Percentiles rank a stretch among this genome's conserved stretches.
Evolutionary conservation across 306 rosid species (phyloP).

Genomic region (Alnus rubra): DNA sequence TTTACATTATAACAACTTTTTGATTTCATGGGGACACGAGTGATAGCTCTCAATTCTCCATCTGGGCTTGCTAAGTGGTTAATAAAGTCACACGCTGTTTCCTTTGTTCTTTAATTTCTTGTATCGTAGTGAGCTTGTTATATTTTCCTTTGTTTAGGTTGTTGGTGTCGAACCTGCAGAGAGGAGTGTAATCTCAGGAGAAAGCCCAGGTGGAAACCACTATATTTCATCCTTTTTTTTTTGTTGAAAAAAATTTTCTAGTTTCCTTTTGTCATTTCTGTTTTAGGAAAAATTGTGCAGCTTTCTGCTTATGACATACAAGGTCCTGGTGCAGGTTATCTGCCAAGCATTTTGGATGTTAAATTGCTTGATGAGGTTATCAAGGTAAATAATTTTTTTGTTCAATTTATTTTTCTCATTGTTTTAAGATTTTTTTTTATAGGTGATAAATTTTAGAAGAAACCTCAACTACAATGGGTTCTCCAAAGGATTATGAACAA

Average conservation of each 20-base stretch:
- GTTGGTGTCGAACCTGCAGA: conserved; percentile 97
- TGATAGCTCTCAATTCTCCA: background rate
- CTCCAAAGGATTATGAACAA: background rate
- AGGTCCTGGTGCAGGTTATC: conserved; percentile 61
- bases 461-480: background rate
- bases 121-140: background rate
- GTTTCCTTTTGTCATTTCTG: conserved; percentile 24
- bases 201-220: conserved; percentile 57
- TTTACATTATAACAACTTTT: background rate
- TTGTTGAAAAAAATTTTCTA: background rate
- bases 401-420: conserved; percentile 15
- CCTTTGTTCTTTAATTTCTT: conserved; percentile 17
- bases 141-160: conserved; percentile 50
- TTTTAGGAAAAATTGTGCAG: conserved; percentile 20
- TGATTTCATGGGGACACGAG: background rate
- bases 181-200: conserved; percentile 78
- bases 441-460: background rate
- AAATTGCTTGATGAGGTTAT: conserved; percentile 89
- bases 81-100: conserved; percentile 1
- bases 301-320: conserved; percentile 18
- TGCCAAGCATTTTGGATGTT: conserved; percentile 81
- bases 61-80: background rate
- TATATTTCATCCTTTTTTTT: conserved; percentile 11
- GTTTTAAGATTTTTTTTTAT: conserved; percentile 5
- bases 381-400: conserved; percentile 57